Base-by-base conservation (phyloP, 2,329 filamentous ascomycete species). In the Dothideomycetes sp. region DNA sequence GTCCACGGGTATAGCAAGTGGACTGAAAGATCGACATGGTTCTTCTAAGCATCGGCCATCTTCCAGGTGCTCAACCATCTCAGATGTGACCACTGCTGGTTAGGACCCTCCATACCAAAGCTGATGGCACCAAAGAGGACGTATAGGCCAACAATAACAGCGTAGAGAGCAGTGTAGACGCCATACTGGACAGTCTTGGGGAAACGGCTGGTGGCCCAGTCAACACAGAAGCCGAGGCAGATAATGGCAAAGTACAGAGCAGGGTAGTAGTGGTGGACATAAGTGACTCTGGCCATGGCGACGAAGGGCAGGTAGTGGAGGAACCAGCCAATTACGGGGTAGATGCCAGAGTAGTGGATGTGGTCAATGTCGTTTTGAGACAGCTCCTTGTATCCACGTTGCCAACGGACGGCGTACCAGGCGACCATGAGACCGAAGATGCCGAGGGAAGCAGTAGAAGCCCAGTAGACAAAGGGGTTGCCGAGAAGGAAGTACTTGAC, bases 181-280 rank as follows among this genome's bases (percentile, higher is more conserved):
- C 64, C 70, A 60, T 75, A 77, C 60, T 84, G 79, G 19, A 85
- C 53, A 31, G 61, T 65, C 55, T 74, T 75, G 50, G 70, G 72
- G 48, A 84, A 68, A 52, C 74, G 79, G 48, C 79, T 73, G 34
- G 86, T 76, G 47, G 80, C 69, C 80, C 85, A 96, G 61, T 96
- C 87, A 40, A 84, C 65, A 50, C 87, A 74, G 72, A 98, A 98
- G 39, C 88, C 89, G 46, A 88, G 77, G 12, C 76, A 77, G 34
- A 98, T 69, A 49, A 98, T 94, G 52, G 91, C 88, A 61, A 96
- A 98, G 70, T 96, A 98, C 9, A 98, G 76, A 8, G 91, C 91
- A 9, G 91, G 91, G 63, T 96, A 98, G 71, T 98, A 98, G 68
- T 98, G 91, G 63, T 98, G 91, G 40, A 98, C 91, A 56, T 98